Conservation (phyloP, 805 yeast genomes). For the Kluyveromyces nonfermentans region DNA sequence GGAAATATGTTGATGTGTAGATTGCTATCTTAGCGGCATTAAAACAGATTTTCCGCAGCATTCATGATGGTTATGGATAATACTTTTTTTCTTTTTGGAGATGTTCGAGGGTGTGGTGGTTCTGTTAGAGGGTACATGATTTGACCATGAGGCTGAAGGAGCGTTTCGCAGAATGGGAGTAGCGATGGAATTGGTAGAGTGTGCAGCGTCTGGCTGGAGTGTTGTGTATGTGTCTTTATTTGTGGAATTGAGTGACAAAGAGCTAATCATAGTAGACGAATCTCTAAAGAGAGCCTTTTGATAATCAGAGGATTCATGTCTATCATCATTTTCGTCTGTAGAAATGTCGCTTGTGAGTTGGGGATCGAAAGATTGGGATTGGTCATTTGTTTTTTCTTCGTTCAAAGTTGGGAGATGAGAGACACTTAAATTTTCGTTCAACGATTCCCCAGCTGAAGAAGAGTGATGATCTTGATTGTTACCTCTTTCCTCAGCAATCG, state of each 20-base stretch:
- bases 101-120: background rate
- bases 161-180: background rate
- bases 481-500: slow-evolving; percentile 13
- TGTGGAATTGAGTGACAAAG: background rate
- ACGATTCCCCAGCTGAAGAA: background rate
- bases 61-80: background rate
- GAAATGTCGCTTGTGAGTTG: slow-evolving; percentile 4
- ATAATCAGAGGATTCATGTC: background rate
- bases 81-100: background rate
- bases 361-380: slow-evolving; percentile 3
- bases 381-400: slow-evolving; percentile 7
- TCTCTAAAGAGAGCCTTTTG: background rate
- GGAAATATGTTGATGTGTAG: background rate
- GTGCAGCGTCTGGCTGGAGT: background rate
- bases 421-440: background rate
- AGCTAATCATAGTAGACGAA: background rate
- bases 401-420: slow-evolving; percentile 5
- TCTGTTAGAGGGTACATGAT: background rate
- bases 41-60: background rate
- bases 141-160: background rate
- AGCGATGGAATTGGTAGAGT: background rate
- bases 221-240: background rate
- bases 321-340: background rate
- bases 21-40: background rate
- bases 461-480: background rate